A percentile compares a stretch with the other conserved stretches of the same genome.
Evolutionary conservation across 306 rosid species (phyloP).

Genomic region (Prunus fruticosa): DNA sequence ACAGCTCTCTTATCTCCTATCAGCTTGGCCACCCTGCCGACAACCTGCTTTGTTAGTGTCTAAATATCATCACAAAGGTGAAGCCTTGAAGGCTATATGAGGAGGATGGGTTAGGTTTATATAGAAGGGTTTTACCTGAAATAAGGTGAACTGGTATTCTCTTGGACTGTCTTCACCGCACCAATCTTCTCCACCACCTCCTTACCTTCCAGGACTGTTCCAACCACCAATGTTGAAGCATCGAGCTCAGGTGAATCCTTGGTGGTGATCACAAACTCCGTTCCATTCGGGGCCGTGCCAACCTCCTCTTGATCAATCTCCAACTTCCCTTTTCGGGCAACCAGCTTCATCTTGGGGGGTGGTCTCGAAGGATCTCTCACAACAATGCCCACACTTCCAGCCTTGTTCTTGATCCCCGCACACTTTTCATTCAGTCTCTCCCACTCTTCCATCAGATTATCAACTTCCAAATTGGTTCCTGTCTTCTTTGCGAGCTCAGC

Average conservation of each 20-base stretch:
- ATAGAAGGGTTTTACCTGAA: constrained; percentile 44
- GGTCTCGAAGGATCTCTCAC: constrained; percentile 86
- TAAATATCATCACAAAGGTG: background rate
- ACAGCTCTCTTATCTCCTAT: constrained; percentile 88
- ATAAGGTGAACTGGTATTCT: constrained; percentile 76
- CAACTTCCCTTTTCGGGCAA: constrained; percentile 76
- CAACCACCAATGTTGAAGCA: constrained; percentile 40
- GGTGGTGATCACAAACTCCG: constrained; percentile 63
- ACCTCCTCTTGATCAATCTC: constrained; percentile 84
- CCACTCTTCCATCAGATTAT: constrained; percentile 64
- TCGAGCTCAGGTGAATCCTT: constrained; percentile 78
- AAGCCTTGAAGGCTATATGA: background rate
- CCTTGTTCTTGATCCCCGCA: constrained; percentile 68
- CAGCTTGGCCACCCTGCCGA: constrained; percentile 79
- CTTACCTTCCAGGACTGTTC: constrained; percentile 60
- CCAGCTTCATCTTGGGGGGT: constrained; percentile 69
- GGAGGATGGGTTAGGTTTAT: background rate
- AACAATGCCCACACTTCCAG: constrained; percentile 70
- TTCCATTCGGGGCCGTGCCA: constrained; percentile 65
- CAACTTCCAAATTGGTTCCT: constrained; percentile 48
- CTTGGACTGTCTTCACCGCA: constrained; percentile 73
- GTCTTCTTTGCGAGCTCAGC: constrained; percentile 56
- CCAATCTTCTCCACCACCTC: constrained; percentile 64
- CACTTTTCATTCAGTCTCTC: constrained; percentile 47
- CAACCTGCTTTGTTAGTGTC: constrained; percentile 1